Percentiles rank a stretch among this genome's conserved stretches.
Evolutionary conservation across 805 yeast genomes (phyloP).

Genomic region (Kodamaea laetipori): DNA sequence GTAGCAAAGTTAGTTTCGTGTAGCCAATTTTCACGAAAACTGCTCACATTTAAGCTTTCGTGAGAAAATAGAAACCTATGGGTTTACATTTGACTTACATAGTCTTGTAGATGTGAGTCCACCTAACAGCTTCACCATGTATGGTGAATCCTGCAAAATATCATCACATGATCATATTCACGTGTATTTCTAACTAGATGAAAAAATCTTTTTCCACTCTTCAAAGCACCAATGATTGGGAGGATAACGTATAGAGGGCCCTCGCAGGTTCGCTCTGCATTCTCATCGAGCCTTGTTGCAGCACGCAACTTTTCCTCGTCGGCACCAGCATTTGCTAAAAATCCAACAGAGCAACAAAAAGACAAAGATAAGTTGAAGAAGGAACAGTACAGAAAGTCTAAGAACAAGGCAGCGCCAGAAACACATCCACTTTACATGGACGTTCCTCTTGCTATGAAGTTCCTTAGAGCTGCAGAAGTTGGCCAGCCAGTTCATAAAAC

Average conservation of each 20-base stretch:
- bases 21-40: too few relatives aligned
- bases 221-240: conserved; percentile 9
- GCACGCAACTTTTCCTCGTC: conserved; percentile 12
- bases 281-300: background rate
- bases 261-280: background rate
- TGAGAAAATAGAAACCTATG: too few relatives aligned
- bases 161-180: too few relatives aligned
- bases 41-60: too few relatives aligned
- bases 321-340: conserved; percentile 9
- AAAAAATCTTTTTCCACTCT: conserved; percentile 4
- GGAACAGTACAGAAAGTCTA: conserved; percentile 25
- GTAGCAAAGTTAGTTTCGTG: too few relatives aligned
- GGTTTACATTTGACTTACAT: too few relatives aligned
- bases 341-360: conserved; percentile 14
- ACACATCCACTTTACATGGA: conserved; percentile 68
- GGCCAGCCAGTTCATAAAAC: conserved; percentile 77
- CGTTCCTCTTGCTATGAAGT: conserved; percentile 71
- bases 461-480: conserved; percentile 85
- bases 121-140: too few relatives aligned
- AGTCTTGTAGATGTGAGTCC: too few relatives aligned
- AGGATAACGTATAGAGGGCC: conserved; percentile 4
- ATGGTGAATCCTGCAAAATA: too few relatives aligned
- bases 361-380: conserved; percentile 27
- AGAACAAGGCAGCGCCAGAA: conserved; percentile 33
- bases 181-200: too few relatives aligned